These are phyloP conservation scores for Nicotiana knightiana DNA, from an alignment of 257 asterid genomes.

Conservation along the genomic window DNA sequence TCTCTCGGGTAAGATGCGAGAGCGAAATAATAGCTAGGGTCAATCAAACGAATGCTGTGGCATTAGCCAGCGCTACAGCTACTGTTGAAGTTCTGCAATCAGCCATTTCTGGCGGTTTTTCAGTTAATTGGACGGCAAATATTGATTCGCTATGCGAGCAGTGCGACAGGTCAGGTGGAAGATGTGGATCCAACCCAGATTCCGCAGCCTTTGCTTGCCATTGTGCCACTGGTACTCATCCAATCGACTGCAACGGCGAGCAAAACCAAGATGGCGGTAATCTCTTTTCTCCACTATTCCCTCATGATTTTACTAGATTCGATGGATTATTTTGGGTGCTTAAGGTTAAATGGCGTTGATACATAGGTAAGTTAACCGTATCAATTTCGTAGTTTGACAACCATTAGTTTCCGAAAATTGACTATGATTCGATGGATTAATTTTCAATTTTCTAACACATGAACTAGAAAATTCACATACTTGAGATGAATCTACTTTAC, in stretches of 20 bases:
- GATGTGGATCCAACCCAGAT: conserved; percentile 35
- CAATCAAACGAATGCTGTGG: background rate
- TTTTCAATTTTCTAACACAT: background rate
- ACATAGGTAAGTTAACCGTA: background rate
- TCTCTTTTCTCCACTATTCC: background rate
- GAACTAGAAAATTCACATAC: background rate
- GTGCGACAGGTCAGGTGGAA: conserved; percentile 34
- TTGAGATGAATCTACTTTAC: background rate
- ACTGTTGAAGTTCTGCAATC: background rate
- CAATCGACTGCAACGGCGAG: conserved; percentile 4
- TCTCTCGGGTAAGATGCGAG: conserved; percentile 4
- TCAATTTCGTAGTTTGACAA: no score
- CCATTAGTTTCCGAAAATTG: no score
- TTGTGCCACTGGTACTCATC: conserved; percentile 11
- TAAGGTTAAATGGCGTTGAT: background rate
- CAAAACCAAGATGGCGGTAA: background rate
- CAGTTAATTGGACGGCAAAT: conserved; percentile 31
- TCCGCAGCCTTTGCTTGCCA: conserved; percentile 27
- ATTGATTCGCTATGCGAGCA: conserved; percentile 1
- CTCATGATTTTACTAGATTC: background rate
- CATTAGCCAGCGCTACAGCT: background rate
- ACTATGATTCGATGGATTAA: no score
- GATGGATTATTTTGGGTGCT: background rate
- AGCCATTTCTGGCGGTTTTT: conserved; percentile 36
- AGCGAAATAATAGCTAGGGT: conserved; percentile 25